Conservation (phyloP, 768 basidiomycete species). For the Boletales sp. region DNA sequence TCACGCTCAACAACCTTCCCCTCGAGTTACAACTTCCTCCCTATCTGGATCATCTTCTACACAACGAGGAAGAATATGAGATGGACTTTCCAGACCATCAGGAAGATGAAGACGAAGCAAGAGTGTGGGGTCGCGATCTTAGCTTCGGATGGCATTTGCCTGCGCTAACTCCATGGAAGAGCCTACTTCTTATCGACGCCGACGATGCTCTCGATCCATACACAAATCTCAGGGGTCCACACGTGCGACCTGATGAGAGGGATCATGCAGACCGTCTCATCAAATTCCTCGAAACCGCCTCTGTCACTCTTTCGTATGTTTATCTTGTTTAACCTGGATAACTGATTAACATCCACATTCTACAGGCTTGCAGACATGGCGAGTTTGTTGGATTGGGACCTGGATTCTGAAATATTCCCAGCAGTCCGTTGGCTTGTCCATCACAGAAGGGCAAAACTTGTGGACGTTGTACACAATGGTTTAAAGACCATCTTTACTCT, state of each 20-base stretch:
- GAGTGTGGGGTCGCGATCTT: constrained; percentile 66
- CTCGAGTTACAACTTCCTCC: constrained; percentile 87
- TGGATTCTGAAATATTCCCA: constrained; percentile 80
- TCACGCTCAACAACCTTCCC: constrained; percentile 74
- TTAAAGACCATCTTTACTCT: constrained; percentile 82
- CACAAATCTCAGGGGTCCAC: constrained; percentile 54
- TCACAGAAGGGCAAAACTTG: constrained; percentile 84
- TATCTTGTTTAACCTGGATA: not conserved
- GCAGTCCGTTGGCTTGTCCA: constrained; percentile 92
- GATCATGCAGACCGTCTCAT: constrained; percentile 67
- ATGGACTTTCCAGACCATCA: constrained; percentile 46
- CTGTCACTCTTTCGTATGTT: constrained; percentile 74
- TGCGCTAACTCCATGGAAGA: constrained; percentile 86
- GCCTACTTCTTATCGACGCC: constrained; percentile 71
- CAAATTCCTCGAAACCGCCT: constrained; percentile 70
- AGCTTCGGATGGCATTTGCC: constrained; percentile 71
- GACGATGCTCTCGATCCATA: constrained; percentile 55
- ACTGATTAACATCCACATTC: not conserved
- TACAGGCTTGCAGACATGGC: constrained; percentile 75
- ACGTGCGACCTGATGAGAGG: constrained; percentile 61
- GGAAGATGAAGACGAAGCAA: constrained; percentile 49
- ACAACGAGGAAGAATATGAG: constrained; percentile 58
- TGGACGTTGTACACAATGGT: constrained; percentile 77
- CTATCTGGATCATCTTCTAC: constrained; percentile 67
- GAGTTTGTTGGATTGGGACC: constrained; percentile 75